Conservation (phyloP, 495 filamentous ascomycete genomes). For the Aspergillus hancockii region DNA sequence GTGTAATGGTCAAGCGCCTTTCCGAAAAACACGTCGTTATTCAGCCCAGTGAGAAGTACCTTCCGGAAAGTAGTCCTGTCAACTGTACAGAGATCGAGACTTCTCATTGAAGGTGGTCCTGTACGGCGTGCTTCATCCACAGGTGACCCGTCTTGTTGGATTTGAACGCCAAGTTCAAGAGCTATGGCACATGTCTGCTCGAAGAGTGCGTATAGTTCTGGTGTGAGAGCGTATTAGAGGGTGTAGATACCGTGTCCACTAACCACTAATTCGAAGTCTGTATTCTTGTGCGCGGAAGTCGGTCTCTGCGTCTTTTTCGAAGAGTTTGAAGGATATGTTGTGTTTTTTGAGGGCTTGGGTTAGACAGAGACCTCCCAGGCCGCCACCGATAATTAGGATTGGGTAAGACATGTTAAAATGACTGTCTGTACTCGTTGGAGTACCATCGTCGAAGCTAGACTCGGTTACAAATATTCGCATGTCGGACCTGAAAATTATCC, state of each 20-base stretch:
- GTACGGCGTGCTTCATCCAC: slow-evolving; percentile 10
- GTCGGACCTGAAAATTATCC: no score
- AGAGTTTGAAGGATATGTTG: slow-evolving; percentile 53
- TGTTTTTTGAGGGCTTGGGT: slow-evolving; percentile 54
- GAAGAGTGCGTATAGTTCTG: slow-evolving; percentile 47
- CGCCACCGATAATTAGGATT: slow-evolving; percentile 50
- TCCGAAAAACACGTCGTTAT: slow-evolving; percentile 42
- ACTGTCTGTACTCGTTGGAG: no score
- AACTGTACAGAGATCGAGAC: slow-evolving; percentile 22
- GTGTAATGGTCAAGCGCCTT: slow-evolving; percentile 41
- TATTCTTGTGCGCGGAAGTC: slow-evolving; percentile 42
- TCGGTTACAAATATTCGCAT: no score
- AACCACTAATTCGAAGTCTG: slow-evolving; percentile 52
- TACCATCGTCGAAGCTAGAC: no score
- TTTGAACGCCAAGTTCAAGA: slow-evolving; percentile 13
- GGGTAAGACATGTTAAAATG: slow-evolving; percentile 17
- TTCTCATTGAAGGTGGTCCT: neutral
- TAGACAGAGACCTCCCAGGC: slow-evolving; percentile 55
- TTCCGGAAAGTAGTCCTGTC: slow-evolving; percentile 32
- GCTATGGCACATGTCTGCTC: slow-evolving; percentile 55
- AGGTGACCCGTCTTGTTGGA: neutral
- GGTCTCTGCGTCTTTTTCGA: slow-evolving; percentile 42
- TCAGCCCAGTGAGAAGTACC: slow-evolving; percentile 30
- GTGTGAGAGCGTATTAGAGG: slow-evolving; percentile 50
- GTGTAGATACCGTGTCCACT: slow-evolving; percentile 52